Conservation (phyloP, 345 rosid species). For the Citrus inodora region DNA sequence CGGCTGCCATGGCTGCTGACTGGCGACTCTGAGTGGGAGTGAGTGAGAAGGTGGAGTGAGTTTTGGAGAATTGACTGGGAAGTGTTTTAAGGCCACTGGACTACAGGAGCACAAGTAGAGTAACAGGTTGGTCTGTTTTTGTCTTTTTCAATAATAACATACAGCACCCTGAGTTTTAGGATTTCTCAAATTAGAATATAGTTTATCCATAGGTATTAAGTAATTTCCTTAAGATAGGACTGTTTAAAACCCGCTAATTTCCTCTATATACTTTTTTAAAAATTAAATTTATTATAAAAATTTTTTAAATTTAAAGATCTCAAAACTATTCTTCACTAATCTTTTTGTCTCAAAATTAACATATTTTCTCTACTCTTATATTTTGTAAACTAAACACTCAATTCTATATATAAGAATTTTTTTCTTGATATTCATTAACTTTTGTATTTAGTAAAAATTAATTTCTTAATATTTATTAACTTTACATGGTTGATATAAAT, state of each 20-base stretch:
- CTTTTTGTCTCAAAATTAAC: no score
- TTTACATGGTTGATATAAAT: accelerated
- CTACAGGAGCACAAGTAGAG: not conserved
- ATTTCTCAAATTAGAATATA: no score
- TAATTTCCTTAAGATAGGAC: no score
- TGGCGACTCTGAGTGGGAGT: not conserved
- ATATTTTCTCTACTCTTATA: accelerated
- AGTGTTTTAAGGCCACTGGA: not conserved
- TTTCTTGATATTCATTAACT: no score
- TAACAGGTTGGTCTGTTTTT: not conserved
- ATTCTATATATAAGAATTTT: no score
- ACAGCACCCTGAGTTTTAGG: no score
- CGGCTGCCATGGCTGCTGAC: slow-evolving; percentile 48
- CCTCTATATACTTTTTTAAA: accelerated
- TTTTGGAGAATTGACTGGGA: not conserved
- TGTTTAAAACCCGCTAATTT: accelerated
- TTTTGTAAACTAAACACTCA: no score
- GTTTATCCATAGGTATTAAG: no score
- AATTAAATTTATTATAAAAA: no score
- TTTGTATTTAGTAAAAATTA: no score
- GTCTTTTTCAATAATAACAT: not conserved
- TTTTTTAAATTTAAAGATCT: accelerated
- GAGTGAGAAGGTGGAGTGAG: not conserved
- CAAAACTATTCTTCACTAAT: no score
- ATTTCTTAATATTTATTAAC: no score